Conservation (phyloP, 345 rosid species). For the Cardamine chenopodiifolia region DNA sequence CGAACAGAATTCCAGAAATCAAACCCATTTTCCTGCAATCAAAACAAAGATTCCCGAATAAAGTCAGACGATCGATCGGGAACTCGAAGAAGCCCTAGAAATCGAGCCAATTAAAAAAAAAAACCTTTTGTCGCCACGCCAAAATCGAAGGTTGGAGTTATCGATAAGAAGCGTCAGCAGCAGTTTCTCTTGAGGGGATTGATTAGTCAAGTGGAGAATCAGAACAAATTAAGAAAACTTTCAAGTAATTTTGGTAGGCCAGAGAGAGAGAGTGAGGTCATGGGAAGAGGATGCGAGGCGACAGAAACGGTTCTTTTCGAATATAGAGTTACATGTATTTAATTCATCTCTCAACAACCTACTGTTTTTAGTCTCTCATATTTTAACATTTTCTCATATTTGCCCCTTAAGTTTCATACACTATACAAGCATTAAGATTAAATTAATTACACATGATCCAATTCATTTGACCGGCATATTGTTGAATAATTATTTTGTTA, state of each 20-base stretch:
- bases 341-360: slow-evolving; percentile 4
- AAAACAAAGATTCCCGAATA: slow-evolving; percentile 16
- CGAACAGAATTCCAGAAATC: slow-evolving; percentile 84
- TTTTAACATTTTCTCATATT: neutral
- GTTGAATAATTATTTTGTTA: neutral
- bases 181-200: slow-evolving; percentile 12
- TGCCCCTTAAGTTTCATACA: neutral
- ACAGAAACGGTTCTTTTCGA: slow-evolving; percentile 37
- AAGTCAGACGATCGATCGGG: slow-evolving; percentile 11
- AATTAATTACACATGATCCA: neutral
- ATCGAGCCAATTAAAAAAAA: neutral
- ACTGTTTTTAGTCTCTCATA: neutral
- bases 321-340: slow-evolving; percentile 17
- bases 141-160: neutral
- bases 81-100: slow-evolving; percentile 13
- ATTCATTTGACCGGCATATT: neutral
- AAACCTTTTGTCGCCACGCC: neutral
- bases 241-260: slow-evolving; percentile 28
- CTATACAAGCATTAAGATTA: neutral
- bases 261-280: slow-evolving; percentile 20
- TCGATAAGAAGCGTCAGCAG: slow-evolving; percentile 23
- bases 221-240: slow-evolving; percentile 31
- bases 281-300: slow-evolving; percentile 24
- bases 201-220: slow-evolving; percentile 30
- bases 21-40: slow-evolving; percentile 72